phyloP scores from a whole-genome alignment of 225 moss, liverwort and hornwort genomes.

The Antitrichia curtipendula region DNA sequence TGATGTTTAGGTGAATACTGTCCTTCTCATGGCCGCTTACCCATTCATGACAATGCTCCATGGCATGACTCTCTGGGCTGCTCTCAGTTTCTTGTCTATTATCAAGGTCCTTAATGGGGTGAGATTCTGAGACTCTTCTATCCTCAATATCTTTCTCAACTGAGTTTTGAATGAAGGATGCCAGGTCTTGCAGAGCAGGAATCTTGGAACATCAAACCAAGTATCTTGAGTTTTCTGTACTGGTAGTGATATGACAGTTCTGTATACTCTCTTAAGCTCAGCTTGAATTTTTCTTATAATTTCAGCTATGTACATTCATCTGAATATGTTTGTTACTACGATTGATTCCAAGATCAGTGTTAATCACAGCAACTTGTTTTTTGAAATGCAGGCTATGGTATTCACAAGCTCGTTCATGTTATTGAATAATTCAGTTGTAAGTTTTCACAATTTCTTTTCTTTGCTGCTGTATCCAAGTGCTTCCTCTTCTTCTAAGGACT shows the following conservation, averaged over 20 bases:
- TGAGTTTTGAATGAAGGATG: not conserved
- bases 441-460: not conserved
- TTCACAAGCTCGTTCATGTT: conserved; percentile 47
- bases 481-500: not conserved
- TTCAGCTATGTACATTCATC: not conserved
- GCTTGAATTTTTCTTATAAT: not conserved
- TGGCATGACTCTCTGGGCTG: conserved; percentile 9
- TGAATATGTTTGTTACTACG: not conserved
- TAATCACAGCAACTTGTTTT: not conserved
- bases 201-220: not conserved
- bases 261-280: not conserved
- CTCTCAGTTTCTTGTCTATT: conserved; percentile 10
- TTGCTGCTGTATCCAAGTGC: not conserved
- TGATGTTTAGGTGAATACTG: conserved; percentile 9
- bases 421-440: conserved; percentile 76
- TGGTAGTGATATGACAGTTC: not conserved
- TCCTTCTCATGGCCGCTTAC: conserved; percentile 18
- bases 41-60: conserved; percentile 35
- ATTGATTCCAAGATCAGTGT: not conserved
- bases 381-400: conserved; percentile 21
- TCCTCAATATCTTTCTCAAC: not conserved
- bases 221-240: not conserved
- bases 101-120: conserved; percentile 21
- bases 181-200: not conserved
- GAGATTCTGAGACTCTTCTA: not conserved